Percentiles rank a stretch among this genome's conserved stretches.
phyloP scores from a whole-genome alignment of 73 alveolate genomes.

The Paramecium caudatum region DNA sequence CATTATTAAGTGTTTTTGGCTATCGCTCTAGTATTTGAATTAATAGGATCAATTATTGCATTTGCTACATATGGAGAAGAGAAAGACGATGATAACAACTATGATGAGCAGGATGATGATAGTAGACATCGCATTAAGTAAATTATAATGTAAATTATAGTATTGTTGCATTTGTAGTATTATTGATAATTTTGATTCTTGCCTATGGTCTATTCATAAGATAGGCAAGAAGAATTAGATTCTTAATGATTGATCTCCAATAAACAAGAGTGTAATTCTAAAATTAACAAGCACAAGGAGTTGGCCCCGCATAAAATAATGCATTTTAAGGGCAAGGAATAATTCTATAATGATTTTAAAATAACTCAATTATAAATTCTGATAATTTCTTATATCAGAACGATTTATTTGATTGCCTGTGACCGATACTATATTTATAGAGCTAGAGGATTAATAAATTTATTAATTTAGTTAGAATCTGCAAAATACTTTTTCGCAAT shows the following conservation, averaged over 20 bases:
- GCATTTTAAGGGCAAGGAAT: too few relatives aligned
- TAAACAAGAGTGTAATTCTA: not conserved
- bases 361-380: too few relatives aligned
- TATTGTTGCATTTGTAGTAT: not conserved
- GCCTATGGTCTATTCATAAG: not conserved
- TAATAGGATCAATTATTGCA: not conserved
- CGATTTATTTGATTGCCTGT: too few relatives aligned
- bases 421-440: too few relatives aligned
- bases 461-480: too few relatives aligned
- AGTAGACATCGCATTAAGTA: too few relatives aligned
- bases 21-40: not conserved
- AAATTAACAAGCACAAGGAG: not conserved
- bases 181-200: not conserved
- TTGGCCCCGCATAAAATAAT: too few relatives aligned
- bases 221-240: not conserved
- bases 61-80: not conserved
- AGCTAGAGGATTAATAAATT: too few relatives aligned
- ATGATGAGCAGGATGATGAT: not conserved
- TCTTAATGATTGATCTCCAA: not conserved
- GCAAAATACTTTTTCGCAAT: conserved; percentile 18
- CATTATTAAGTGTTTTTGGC: not conserved
- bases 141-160: not conserved
- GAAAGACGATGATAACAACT: not conserved
- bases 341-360: not conserved
- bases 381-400: too few relatives aligned